Evolutionary conservation across 2,329 filamentous ascomycete genomes (phyloP).

Genomic region (Proliferodiscus dingleyae): DNA sequence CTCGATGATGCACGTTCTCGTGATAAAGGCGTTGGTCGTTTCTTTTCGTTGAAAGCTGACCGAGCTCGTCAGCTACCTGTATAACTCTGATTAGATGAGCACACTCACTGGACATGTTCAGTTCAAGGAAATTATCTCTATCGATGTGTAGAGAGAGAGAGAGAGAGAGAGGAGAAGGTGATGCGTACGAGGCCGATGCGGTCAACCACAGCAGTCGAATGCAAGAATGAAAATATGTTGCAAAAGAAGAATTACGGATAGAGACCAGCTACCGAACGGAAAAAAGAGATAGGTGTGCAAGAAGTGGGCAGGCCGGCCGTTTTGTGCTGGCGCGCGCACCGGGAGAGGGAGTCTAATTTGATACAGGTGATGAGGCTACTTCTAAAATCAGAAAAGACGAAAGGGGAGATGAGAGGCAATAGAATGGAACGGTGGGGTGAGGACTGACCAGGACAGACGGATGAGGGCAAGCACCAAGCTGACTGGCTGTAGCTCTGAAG

Average conservation of each 20-base stretch:
- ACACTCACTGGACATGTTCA: constrained; percentile 9
- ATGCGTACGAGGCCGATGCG: constrained; percentile 19
- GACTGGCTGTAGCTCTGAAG: constrained; percentile 11
- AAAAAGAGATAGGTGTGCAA: constrained; percentile 21
- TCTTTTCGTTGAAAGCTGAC: constrained; percentile 22
- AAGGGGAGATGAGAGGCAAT: constrained; percentile 21
- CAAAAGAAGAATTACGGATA: constrained; percentile 29
- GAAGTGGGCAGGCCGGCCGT: constrained; percentile 24
- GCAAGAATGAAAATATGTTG: constrained; percentile 17
- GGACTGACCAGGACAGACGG: constrained; percentile 13
- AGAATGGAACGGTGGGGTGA: constrained; percentile 22
- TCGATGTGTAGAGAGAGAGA: constrained; percentile 1
- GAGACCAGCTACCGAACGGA: constrained; percentile 33
- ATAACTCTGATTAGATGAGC: constrained; percentile 5
- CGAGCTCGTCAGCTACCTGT: constrained; percentile 7
- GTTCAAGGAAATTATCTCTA: constrained; percentile 5
- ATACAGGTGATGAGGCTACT: constrained; percentile 24
- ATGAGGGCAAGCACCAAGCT: constrained; percentile 8
- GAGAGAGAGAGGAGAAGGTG: too few species aligned
- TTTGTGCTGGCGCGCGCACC: constrained; percentile 30
- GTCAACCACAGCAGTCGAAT: constrained; percentile 14
- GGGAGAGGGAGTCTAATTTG: constrained; percentile 24
- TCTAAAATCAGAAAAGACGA: constrained; percentile 18
- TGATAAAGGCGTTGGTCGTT: constrained; percentile 24
- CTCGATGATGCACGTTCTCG: constrained; percentile 39